Percentiles rank a stretch among this genome's conserved stretches.
These are phyloP conservation scores for Hamamelis virginiana DNA, from an alignment of 164 flowering plant species.

Conservation along the genomic window DNA sequence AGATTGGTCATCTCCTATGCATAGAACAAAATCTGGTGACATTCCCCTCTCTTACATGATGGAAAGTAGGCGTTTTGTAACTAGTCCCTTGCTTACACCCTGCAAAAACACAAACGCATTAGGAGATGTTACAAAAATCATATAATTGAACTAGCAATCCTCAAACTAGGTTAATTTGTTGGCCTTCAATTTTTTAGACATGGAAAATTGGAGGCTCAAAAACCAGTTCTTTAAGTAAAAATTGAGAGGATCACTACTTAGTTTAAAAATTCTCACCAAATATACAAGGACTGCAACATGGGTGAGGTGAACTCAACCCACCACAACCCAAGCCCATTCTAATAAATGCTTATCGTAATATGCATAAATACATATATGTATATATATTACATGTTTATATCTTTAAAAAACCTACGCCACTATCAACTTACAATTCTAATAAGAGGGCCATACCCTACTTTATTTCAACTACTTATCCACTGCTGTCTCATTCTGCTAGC, in stretches of 20 bases:
- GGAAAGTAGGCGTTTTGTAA: slow-evolving; percentile 54
- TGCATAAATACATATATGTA: no score
- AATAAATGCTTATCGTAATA: background rate
- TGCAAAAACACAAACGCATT: slow-evolving; percentile 24
- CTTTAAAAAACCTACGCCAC: no score
- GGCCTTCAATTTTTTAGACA: background rate
- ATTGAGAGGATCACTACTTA: no score
- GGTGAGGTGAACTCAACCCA: background rate
- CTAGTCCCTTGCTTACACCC: slow-evolving; percentile 83
- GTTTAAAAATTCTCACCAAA: no score
- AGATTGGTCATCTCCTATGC: slow-evolving; percentile 81
- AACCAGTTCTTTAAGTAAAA: no score
- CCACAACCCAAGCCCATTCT: background rate
- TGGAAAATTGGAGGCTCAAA: background rate
- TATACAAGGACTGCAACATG: background rate
- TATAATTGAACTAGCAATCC: background rate
- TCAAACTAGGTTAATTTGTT: background rate
- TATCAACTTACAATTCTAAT: no score
- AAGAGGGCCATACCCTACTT: no score
- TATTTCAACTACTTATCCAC: background rate
- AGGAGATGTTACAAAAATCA: background rate
- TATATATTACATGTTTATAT: no score
- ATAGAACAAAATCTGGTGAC: slow-evolving; percentile 67
- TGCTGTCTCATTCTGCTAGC: no score
- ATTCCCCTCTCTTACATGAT: slow-evolving; percentile 47